Base-by-base conservation (phyloP, 495 filamentous ascomycete genomes). In the Xylaria palmicola region DNA sequence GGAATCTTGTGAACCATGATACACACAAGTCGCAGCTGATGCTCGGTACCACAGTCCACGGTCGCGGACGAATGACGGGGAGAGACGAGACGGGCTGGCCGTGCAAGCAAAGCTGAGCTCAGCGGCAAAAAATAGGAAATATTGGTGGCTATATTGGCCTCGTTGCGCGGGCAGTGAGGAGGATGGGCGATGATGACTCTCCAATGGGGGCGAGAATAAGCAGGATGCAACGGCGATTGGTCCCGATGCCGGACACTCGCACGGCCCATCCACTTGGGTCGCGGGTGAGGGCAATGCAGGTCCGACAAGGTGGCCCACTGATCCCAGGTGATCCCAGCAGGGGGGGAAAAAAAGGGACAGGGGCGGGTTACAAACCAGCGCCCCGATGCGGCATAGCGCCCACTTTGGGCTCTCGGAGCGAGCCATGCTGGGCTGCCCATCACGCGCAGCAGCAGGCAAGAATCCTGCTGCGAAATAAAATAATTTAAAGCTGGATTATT, bases 401-500 rank as follows among this genome's bases (percentile, higher is more conserved):
- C 17, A 0, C n/a, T 32, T 17, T 34, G n/a, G 59, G 30, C 54
- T 51, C 63, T 61, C 37, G 40, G 48, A 63, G 26, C 58, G 57
- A 66, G 45, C 58, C 47, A 45, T 60, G 51, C 60, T 62, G 64
- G 65, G 26, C 47, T 20, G 15, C n/a, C n/a, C 17, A 32, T 12
- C 63, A 66, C 17, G 41, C 27, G 27, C 65, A 60, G 50, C 27
- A 40, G 58, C 41, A 37, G 62, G 58, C 51, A 39, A 60, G 64
- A 59, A 64, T 65, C 49, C 47, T 52, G 58, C 68, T 59, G 55
- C 61, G 61, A 70, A 64, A 70, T 68, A 66, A 66, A 48, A 57
- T 61, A 70, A 70, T 70, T 70, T 70, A 70, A 70, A 70, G 68
- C 68, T 53, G 53, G 64, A 40, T 32, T 59, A 58, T 60, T 65